phyloP scores from a whole-genome alignment of 371 early-diverging fungal species.

The Mucor irregularis region DNA sequence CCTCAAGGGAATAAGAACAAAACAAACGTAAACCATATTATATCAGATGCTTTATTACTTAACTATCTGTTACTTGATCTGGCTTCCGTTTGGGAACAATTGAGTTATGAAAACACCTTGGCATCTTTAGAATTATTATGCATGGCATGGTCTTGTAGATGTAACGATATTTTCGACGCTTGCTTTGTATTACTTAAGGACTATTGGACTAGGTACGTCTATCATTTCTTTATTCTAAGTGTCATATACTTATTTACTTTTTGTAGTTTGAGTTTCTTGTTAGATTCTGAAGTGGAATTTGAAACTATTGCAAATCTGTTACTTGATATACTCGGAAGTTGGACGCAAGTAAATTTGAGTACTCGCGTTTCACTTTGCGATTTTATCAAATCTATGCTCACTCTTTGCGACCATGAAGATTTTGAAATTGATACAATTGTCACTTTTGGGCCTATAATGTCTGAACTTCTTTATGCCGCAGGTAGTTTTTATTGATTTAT shows the following conservation, averaged over 20 bases:
- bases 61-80: slow-evolving; percentile 30
- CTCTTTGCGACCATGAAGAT: background rate
- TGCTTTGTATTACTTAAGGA: slow-evolving; percentile 23
- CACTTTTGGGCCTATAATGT: slow-evolving; percentile 3
- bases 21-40: background rate
- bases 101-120: slow-evolving; percentile 1
- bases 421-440: background rate
- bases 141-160: slow-evolving; percentile 18
- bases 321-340: slow-evolving; percentile 20
- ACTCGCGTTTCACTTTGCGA: slow-evolving; percentile 17
- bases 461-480: slow-evolving; percentile 14
- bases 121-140: slow-evolving; percentile 8
- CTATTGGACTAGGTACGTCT: slow-evolving; percentile 29
- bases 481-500: slow-evolving; percentile 7
- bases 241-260: background rate
- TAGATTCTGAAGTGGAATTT: slow-evolving; percentile 3
- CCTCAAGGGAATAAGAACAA: background rate
- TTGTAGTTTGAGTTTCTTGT: slow-evolving; percentile 4
- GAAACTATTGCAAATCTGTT: slow-evolving; percentile 1
- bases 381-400: slow-evolving; percentile 6
- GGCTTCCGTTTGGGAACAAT: slow-evolving; percentile 16
- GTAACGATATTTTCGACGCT: slow-evolving; percentile 25
- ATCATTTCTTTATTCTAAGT: background rate
- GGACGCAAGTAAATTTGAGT: slow-evolving; percentile 20
- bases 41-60: slow-evolving; percentile 21